phyloP scores from a whole-genome alignment of 2,329 filamentous ascomycete genomes.

The Remersonia thermophila region DNA sequence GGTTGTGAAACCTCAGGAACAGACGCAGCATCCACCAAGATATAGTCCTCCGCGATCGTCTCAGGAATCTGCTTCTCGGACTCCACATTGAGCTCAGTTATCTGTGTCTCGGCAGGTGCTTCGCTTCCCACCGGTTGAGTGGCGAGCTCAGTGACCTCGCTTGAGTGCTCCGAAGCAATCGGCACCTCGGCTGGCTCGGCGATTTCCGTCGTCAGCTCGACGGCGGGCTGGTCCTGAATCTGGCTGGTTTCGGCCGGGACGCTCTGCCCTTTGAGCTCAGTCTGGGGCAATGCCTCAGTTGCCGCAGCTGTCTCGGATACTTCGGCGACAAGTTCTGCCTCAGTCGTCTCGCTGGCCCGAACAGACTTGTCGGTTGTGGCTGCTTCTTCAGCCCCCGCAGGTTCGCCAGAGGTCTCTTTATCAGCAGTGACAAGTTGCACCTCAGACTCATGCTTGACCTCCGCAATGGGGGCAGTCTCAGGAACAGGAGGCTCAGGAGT shows the following conservation, averaged over 20 bases:
- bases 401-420: not conserved
- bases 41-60: constrained; percentile 10
- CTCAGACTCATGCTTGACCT: constrained; percentile 3
- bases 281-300: not conserved
- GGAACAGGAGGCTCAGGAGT: constrained; percentile 3
- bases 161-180: no score
- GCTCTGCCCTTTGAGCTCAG: not conserved
- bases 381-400: not conserved
- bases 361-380: constrained; percentile 4
- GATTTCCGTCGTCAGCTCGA: no score
- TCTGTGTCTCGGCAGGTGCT: no score
- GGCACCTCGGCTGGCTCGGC: no score
- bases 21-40: constrained; percentile 9
- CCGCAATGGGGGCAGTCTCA: constrained; percentile 1
- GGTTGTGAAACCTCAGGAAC: not conserved
- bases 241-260: not conserved
- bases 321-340: not conserved
- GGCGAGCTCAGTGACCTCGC: no score
- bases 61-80: no score
- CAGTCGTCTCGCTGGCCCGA: no score
- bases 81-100: no score
- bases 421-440: constrained; percentile 1
- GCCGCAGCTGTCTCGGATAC: not conserved
- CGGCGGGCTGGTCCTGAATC: not conserved
- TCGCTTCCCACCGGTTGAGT: no score